Percentiles rank a stretch among this genome's conserved stretches.
Evolutionary conservation across 164 flowering plant genomes (phyloP).

Genomic region (Paratinospora sagittata): DNA sequence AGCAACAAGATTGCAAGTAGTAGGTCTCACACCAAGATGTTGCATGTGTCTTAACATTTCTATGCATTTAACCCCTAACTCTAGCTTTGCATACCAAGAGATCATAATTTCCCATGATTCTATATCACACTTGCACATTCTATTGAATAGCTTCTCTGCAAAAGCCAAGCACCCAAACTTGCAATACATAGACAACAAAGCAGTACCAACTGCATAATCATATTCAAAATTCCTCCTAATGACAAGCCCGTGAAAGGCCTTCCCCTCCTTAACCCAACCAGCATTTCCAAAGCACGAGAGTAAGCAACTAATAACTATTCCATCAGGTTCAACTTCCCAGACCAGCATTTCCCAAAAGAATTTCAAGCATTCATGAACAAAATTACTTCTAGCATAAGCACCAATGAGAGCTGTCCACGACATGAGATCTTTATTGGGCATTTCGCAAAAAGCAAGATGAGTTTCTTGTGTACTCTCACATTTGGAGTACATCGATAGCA

Average conservation of each 20-base stretch:
- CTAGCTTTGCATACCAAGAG: conserved; percentile 39
- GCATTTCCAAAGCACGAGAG: conserved; percentile 47
- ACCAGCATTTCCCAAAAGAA: conserved; percentile 48
- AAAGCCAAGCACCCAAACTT: conserved; percentile 39
- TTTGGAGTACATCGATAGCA: conserved; percentile 63
- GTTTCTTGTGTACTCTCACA: conserved; percentile 48
- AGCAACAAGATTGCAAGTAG: conserved; percentile 38
- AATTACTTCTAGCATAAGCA: conserved; percentile 45
- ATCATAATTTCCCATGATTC: conserved; percentile 69
- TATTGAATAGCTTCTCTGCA: conserved; percentile 44
- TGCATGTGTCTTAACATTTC: conserved; percentile 53
- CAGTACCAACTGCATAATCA: conserved; percentile 33
- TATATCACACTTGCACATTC: conserved; percentile 15
- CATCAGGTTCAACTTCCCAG: conserved; percentile 49
- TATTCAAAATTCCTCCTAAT: conserved; percentile 31
- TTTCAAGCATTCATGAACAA: conserved; percentile 31
- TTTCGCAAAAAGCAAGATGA: conserved; percentile 38
- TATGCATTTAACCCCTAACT: conserved; percentile 35
- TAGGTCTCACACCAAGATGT: conserved; percentile 34
- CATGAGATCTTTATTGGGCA: conserved; percentile 44
- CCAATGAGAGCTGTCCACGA: conserved; percentile 68
- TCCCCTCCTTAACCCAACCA: conserved; percentile 34
- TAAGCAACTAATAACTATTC: conserved; percentile 57
- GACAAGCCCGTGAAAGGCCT: conserved; percentile 60
- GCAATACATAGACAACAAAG: conserved; percentile 64